A percentile compares a stretch with the other conserved stretches of the same genome.
These are phyloP conservation scores for Plasmopara viticola DNA, from an alignment of 352 stramenopile species.

Conservation along the genomic window DNA sequence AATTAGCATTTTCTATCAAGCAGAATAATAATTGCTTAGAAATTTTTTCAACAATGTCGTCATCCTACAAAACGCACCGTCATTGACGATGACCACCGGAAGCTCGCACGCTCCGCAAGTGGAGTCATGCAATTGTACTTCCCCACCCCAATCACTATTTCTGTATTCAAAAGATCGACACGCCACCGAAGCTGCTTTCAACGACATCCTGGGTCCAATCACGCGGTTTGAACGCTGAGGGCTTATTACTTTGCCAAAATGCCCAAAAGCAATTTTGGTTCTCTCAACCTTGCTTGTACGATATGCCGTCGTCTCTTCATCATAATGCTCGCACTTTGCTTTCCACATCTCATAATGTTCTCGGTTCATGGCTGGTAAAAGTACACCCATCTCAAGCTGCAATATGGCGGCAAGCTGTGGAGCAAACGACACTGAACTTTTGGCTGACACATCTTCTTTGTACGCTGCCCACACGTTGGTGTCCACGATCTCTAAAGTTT, in stretches of 20 bases:
- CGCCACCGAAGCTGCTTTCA: conserved; percentile 15
- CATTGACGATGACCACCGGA: conserved; percentile 72
- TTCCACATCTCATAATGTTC: conserved; percentile 50
- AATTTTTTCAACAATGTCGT: not conserved
- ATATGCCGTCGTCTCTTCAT: conserved; percentile 18
- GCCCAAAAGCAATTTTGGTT: conserved; percentile 1
- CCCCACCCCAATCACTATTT: conserved; percentile 83
- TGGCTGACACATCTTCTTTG: conserved; percentile 47
- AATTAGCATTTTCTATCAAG: conserved; percentile 58
- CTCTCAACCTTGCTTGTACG: conserved; percentile 12
- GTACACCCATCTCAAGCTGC: conserved; percentile 45
- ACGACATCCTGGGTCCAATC: conserved; percentile 8
- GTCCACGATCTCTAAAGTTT: conserved; percentile 76
- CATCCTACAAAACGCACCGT: conserved; percentile 39
- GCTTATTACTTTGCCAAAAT: conserved; percentile 9
- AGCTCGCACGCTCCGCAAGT: conserved; percentile 68
- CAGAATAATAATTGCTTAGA: not conserved
- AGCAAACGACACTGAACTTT: conserved; percentile 50
- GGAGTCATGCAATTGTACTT: conserved; percentile 80
- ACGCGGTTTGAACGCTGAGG: conserved; percentile 7
- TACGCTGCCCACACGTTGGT: conserved; percentile 78
- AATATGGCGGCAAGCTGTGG: conserved; percentile 66
- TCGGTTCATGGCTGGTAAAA: conserved; percentile 37
- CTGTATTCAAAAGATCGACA: conserved; percentile 68
- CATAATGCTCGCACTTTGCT: conserved; percentile 51